Evolutionary conservation across 257 asterid species (phyloP).

Genomic region (Galeopsis tetrahit): DNA sequence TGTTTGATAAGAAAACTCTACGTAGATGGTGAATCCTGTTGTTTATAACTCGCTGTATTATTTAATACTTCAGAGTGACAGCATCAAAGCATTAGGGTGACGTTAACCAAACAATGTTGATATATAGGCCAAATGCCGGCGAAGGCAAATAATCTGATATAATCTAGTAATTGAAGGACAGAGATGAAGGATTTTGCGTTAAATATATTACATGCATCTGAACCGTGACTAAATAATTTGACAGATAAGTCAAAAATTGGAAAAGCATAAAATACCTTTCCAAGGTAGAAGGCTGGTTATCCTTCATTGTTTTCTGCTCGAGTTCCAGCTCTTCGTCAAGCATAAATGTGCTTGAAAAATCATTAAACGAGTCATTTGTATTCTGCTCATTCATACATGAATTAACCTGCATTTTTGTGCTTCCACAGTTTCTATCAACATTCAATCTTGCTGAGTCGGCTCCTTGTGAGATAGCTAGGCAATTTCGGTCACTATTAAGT

Average conservation of each 20-base stretch:
- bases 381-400: slow-evolving; percentile 35
- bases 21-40: background rate
- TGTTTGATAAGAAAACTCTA: background rate
- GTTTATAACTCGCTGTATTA: background rate
- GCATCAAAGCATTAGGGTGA: too few species aligned
- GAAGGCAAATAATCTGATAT: background rate
- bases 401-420: slow-evolving; percentile 27
- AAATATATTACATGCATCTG: slow-evolving; percentile 7
- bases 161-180: background rate
- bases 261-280: slow-evolving; percentile 56
- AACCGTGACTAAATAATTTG: background rate
- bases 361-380: slow-evolving; percentile 60
- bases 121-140: too few species aligned
- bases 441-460: slow-evolving; percentile 33
- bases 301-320: slow-evolving; percentile 48
- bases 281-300: slow-evolving; percentile 40
- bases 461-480: slow-evolving; percentile 37
- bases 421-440: slow-evolving; percentile 34
- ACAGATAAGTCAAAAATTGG: slow-evolving; percentile 10
- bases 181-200: background rate
- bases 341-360: slow-evolving; percentile 72
- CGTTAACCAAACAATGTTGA: background rate
- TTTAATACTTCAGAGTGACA: slow-evolving; percentile 9
- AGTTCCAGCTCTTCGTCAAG: slow-evolving; percentile 85
- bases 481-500: slow-evolving; percentile 34